A percentile compares a stretch with the other conserved stretches of the same genome.
These are phyloP conservation scores for Epichloe uncinata DNA, from an alignment of 2,329 filamentous ascomycete species.

Conservation along the genomic window DNA sequence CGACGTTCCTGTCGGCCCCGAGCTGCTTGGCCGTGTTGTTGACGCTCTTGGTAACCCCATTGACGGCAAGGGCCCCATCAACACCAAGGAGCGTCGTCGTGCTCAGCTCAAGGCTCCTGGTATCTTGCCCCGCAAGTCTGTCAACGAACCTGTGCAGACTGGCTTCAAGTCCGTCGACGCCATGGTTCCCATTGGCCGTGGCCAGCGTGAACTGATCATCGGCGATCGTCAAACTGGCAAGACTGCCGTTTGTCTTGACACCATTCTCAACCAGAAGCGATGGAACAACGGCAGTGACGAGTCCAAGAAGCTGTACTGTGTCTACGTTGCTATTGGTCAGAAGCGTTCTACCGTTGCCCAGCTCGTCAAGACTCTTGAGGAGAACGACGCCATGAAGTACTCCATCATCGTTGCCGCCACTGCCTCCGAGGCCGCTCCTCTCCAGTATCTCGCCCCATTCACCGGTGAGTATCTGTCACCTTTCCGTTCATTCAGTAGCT, in stretches of 20 bases:
- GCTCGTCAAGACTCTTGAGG: slow-evolving; percentile 98
- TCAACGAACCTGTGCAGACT: slow-evolving; percentile 98
- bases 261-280: slow-evolving; percentile 98
- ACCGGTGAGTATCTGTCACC: slow-evolving; percentile 38
- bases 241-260: slow-evolving; percentile 94
- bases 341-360: slow-evolving; percentile 99
- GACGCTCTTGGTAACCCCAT: slow-evolving; percentile 99
- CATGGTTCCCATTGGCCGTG: slow-evolving; percentile 99
- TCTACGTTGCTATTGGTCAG: slow-evolving; percentile 98
- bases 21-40: slow-evolving; percentile 93
- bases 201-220: slow-evolving; percentile 99
- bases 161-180: slow-evolving; percentile 98
- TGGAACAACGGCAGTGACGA: slow-evolving; percentile 86
- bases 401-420: slow-evolving; percentile 86
- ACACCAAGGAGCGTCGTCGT: slow-evolving; percentile 83
- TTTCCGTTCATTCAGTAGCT: too few relatives aligned
- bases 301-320: slow-evolving; percentile 97
- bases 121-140: slow-evolving; percentile 92
- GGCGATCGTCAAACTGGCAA: slow-evolving; percentile 99
- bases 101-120: slow-evolving; percentile 98
- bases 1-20: slow-evolving; percentile 85
- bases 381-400: slow-evolving; percentile 99
- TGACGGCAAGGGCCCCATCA: slow-evolving; percentile 96
- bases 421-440: slow-evolving; percentile 88
- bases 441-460: slow-evolving; percentile 92